phyloP scores from a whole-genome alignment of 2,329 filamentous ascomycete genomes.

The Apiospora arundinis region DNA sequence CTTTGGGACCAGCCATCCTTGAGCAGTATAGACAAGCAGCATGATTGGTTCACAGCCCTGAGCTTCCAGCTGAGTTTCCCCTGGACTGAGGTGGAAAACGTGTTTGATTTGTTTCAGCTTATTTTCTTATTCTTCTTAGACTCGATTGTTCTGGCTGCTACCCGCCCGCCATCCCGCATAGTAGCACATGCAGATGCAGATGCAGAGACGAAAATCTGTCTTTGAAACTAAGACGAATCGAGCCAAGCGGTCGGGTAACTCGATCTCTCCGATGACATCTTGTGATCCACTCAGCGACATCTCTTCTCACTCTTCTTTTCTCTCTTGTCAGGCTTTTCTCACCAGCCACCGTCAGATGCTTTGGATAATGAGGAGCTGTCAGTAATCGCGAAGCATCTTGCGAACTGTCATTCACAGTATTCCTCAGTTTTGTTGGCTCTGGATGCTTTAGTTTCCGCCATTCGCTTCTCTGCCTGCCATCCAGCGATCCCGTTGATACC shows the following conservation, averaged over 20 bases:
- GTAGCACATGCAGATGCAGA: neutral
- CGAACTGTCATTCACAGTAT: too few relatives aligned
- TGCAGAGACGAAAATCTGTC: neutral
- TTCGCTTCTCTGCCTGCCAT: too few relatives aligned
- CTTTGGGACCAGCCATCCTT: neutral
- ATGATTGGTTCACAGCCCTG: neutral
- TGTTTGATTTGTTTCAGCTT: neutral
- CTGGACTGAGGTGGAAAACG: neutral
- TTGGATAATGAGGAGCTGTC: neutral
- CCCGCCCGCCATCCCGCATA: neutral
- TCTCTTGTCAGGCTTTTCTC: neutral
- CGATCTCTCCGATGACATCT: conserved; percentile 11
- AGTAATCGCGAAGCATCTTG: neutral
- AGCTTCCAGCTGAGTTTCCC: neutral
- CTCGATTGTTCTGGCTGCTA: neutral
- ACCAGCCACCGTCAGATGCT: neutral
- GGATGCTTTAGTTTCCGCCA: neutral
- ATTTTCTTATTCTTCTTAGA: neutral
- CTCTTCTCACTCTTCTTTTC: neutral
- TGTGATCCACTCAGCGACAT: conserved; percentile 6
- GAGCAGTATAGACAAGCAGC: neutral
- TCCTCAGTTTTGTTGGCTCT: too few relatives aligned
- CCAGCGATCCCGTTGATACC: too few relatives aligned
- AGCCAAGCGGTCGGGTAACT: neutral
- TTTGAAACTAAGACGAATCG: neutral